These are phyloP conservation scores for Erythrophleum ivorense DNA, from an alignment of 331 rosid genomes.

Conservation along the genomic window DNA sequence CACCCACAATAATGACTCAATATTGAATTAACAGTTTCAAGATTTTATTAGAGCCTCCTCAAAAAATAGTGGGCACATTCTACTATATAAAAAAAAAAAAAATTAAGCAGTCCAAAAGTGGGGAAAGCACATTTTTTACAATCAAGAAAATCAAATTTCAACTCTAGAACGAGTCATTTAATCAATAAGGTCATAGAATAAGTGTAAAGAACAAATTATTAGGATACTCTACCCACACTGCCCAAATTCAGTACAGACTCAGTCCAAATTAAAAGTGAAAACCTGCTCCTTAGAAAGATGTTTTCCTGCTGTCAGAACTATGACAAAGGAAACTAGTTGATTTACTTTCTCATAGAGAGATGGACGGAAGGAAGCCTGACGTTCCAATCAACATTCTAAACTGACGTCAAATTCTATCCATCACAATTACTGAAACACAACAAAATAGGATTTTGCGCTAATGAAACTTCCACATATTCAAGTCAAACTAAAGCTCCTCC, in stretches of 20 bases:
- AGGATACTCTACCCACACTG: conserved; percentile 15
- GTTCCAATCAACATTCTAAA: conserved; percentile 18
- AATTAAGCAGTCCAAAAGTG: conserved; percentile 26
- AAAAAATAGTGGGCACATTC: not conserved
- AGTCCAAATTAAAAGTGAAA: conserved; percentile 22
- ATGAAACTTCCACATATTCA: conserved; percentile 29
- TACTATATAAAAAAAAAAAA: not conserved
- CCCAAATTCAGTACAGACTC: conserved; percentile 26
- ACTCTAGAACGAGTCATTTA: conserved; percentile 13
- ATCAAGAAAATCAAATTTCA: not conserved
- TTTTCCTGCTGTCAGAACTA: not conserved
- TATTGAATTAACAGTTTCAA: conserved; percentile 27
- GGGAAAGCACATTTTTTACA: not conserved
- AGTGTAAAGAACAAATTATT: not conserved
- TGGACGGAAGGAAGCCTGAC: not conserved
- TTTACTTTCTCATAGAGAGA: not conserved
- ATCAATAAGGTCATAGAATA: conserved; percentile 16
- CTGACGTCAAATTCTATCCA: conserved; percentile 15
- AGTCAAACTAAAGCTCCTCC: conserved; percentile 30
- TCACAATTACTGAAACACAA: conserved; percentile 9
- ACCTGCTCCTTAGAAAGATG: conserved; percentile 4
- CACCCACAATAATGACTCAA: conserved; percentile 12
- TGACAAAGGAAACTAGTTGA: not conserved
- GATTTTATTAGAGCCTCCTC: conserved; percentile 9
- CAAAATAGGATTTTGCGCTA: not conserved